Base-by-base conservation (phyloP, 1,139 yeast genomes). In the Geotrichum restrictum region DNA sequence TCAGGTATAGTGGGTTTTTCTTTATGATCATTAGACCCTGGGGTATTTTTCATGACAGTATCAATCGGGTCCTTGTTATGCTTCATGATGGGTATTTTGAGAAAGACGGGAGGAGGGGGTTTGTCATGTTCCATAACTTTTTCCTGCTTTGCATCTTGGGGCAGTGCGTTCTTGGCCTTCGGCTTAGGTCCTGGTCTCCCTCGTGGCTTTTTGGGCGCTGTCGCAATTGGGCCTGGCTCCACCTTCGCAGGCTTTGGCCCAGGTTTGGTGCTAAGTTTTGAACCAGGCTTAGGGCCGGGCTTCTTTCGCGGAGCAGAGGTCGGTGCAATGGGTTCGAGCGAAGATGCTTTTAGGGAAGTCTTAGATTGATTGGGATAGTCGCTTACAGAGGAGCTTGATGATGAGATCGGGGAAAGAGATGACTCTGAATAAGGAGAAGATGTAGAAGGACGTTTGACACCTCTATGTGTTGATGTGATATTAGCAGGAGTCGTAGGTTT, bases 161-260 rank as follows among this genome's bases (percentile, higher is more conserved):
- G n/a, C 27, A 22, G 32, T 5, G 16, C 34, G 13, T n/a, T 31
- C 22, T 44, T 44, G 32, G 14, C n/a, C n/a, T 33, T 44, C 11
- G 47, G 47, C n/a, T 44, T 44, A 1, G 39, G 32, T 11, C 40
- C 47, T 22, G 40, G 32, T 21, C 34, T 44, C 2, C 37, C 37
- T 34, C 37, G 37, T 16, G 37, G 37, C 18, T n/a, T 34, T 16
- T 34, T 34, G 7, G 37, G 37, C 29, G 8, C 29, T 11, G 37
- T 11, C 18, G 14, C 37, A 34, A 16, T 8, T 8, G 18, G n/a
- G n/a, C 10, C 37, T 8, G 8, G 29, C n/a, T 34, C 37, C 10
- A 16, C 14, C 37, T 34, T 34, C 16, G 5, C 18, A 34, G 37
- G 37, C 5, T 34, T 5, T n/a, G 37, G 8, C 37, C n/a, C 39